Percentiles rank a stretch among this genome's conserved stretches.
Conservation (phyloP, 306 rosid species). For the Abrus pulchellus region DNA sequence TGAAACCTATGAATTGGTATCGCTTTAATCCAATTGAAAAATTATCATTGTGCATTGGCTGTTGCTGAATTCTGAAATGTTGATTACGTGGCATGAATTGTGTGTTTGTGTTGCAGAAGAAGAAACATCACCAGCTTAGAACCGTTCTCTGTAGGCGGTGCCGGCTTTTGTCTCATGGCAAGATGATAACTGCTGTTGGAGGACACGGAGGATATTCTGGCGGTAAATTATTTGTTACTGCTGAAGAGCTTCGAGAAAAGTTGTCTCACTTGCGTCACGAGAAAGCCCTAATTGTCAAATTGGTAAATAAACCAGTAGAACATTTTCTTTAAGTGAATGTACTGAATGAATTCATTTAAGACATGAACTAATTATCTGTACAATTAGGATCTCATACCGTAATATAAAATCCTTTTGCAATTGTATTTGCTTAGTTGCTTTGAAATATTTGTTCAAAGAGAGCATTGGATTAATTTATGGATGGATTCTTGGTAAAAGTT, state of each 20-base stretch:
- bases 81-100: background rate
- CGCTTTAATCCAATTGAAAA: background rate
- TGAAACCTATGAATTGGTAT: conserved; percentile 79
- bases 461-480: conserved; percentile 11
- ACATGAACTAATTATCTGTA: background rate
- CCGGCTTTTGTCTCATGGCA: conserved; percentile 84
- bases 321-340: conserved; percentile 19
- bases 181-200: conserved; percentile 96
- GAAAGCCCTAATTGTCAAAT: conserved; percentile 83
- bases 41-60: background rate
- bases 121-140: conserved; percentile 91
- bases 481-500: conserved; percentile 3
- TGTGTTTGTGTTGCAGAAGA: conserved; percentile 69
- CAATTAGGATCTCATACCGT: conserved; percentile 13
- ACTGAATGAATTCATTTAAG: conserved; percentile 25
- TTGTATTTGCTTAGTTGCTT: background rate
- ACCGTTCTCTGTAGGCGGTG: conserved; percentile 86
- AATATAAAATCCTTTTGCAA: background rate
- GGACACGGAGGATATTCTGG: conserved; percentile 97
- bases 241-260: conserved; percentile 89
- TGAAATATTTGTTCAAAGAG: background rate
- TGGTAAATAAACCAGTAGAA: conserved; percentile 57
- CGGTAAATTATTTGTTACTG: conserved; percentile 78
- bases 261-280: conserved; percentile 77
- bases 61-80: background rate